Conservation (phyloP, 768 basidiomycete genomes). For the Saitozyma sp. region DNA sequence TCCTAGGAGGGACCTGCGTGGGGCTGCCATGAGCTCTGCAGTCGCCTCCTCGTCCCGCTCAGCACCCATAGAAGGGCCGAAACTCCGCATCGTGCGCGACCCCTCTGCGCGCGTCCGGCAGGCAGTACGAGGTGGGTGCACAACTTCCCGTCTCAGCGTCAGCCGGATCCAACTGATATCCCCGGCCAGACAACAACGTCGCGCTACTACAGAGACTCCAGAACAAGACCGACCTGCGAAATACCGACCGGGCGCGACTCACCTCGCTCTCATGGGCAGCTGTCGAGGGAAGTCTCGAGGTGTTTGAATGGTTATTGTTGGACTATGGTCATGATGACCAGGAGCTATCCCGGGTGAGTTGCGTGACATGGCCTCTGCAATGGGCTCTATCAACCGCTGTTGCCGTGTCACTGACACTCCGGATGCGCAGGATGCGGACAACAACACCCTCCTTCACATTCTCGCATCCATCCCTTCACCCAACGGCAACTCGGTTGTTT, state of each 20-base stretch:
- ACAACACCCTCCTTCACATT: slow-evolving; percentile 88
- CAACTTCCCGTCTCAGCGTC: neutral
- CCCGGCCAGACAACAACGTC: slow-evolving; percentile 81
- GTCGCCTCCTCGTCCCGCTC: slow-evolving; percentile 11
- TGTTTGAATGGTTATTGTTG: slow-evolving; percentile 80
- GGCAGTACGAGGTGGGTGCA: slow-evolving; percentile 47
- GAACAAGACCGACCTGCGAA: slow-evolving; percentile 73
- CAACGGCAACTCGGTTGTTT: slow-evolving; percentile 18
- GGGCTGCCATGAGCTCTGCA: neutral
- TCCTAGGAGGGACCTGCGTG: too few relatives aligned
- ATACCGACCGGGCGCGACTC: slow-evolving; percentile 78
- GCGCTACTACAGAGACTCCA: slow-evolving; percentile 86
- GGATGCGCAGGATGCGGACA: slow-evolving; percentile 72
- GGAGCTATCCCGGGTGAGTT: slow-evolving; percentile 79
- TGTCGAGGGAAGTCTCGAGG: slow-evolving; percentile 81
- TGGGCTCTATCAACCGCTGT: neutral
- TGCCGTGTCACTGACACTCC: neutral
- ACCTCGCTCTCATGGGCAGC: slow-evolving; percentile 93
- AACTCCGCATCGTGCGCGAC: slow-evolving; percentile 29
- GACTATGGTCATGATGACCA: slow-evolving; percentile 87
- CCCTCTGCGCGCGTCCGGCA: slow-evolving; percentile 42
- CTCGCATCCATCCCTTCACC: slow-evolving; percentile 75
- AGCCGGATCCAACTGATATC: neutral
- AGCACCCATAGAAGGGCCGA: slow-evolving; percentile 7
- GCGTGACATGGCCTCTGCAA: slow-evolving; percentile 8